phyloP scores from a whole-genome alignment of 2,329 filamentous ascomycete species.

The Endoconidiophora polonica region DNA sequence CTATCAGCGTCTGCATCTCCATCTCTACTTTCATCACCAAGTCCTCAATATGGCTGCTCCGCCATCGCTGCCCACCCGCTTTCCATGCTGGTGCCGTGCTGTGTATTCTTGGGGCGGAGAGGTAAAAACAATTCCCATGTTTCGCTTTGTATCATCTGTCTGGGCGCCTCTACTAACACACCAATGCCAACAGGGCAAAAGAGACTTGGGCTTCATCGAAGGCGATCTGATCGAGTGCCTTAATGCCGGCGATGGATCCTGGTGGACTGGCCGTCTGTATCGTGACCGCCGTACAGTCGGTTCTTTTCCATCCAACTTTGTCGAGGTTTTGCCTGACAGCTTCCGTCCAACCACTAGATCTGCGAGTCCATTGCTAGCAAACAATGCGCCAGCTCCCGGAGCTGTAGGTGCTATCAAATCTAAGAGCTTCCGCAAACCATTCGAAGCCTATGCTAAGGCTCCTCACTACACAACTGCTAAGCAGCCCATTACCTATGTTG shows the following conservation, averaged over 20 bases:
- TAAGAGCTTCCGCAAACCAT: constrained; percentile 48
- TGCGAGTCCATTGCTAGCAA: constrained; percentile 41
- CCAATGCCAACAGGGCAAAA: constrained; percentile 47
- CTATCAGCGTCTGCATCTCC: not conserved
- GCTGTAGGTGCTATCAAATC: constrained; percentile 30
- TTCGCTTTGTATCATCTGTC: too few species aligned
- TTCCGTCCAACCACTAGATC: constrained; percentile 60
- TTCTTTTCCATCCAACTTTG: constrained; percentile 93
- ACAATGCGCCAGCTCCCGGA: constrained; percentile 31
- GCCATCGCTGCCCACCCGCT: constrained; percentile 52
- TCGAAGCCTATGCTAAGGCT: constrained; percentile 49
- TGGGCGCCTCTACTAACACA: constrained; percentile 2
- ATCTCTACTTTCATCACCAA: not conserved
- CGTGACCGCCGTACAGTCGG: constrained; percentile 83
- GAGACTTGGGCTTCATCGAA: constrained; percentile 91
- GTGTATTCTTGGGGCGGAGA: constrained; percentile 91
- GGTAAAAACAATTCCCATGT: constrained; percentile 23
- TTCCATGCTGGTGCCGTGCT: constrained; percentile 83
- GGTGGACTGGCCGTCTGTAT: constrained; percentile 91
- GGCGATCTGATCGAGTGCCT: constrained; percentile 96
- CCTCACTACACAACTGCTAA: constrained; percentile 49
- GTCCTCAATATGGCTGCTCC: constrained; percentile 33
- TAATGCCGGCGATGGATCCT: constrained; percentile 91
- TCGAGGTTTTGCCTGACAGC: constrained; percentile 69
- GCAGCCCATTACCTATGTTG: constrained; percentile 39